Base-by-base conservation (phyloP, 2,329 filamentous ascomycete species). In the Penicillium sp. region DNA sequence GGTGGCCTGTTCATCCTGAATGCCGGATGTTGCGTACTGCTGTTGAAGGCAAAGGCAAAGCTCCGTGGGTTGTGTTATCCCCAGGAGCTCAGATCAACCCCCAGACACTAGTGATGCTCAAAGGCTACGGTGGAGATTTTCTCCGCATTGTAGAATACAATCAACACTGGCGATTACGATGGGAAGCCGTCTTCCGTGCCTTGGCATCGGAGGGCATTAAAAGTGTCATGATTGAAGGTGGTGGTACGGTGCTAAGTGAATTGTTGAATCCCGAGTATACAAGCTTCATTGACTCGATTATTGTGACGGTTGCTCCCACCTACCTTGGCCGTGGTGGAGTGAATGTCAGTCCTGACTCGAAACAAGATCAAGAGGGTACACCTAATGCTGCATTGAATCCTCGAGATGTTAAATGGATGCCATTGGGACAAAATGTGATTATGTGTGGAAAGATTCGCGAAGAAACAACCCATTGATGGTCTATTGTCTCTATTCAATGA, bases 201-300 rank as follows among this genome's bases (percentile, higher is more conserved):
- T 67, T 95, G 31, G 70, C 68, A 26, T 65, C 64, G 1, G 75
- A 85, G 58, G 82, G 82, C 1, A 71, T 95, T 39, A 68, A 70
- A 45, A 95, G 88, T 64, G 75, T 96, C 51, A 96, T 96, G 91
- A 78, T 97, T 43, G 91, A 97, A 67, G 91, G 91, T 0, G 91
- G 91, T 10, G 90, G 80, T 0, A 74, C 76, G 10, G 82, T 96
- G 31, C 88, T 97, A 64, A 94, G 93, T 64, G 80, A 85, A 33
- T 70, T 97, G 17, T 75, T 97, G n/a, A 74, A 78, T 34, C 75
- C 79, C 2, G 72, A 73, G 26, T 80, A 82, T 60, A 73, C 80
- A 15, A 60, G 66, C n/a, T 71, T 89, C 8, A 75, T 95, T 37
- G 79, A 88, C 63, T 84, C 84, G 2, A 83, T 95, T 43, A 85